phyloP scores from a whole-genome alignment of 1,284 basidiomycete species.

The Ceratobasidium sp. region DNA sequence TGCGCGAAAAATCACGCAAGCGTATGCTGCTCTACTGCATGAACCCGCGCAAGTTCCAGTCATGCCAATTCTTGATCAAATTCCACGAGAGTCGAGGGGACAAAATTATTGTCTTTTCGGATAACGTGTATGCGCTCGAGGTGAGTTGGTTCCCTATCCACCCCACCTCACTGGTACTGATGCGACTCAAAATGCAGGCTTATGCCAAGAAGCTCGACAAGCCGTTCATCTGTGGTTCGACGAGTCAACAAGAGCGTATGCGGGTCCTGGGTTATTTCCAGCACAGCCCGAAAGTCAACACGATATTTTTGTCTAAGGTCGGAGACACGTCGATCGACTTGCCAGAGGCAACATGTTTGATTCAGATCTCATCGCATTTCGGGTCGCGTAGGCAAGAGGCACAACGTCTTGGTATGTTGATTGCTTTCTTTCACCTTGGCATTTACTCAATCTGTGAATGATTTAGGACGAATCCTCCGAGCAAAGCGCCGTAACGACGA shows the following conservation, averaged over 20 bases:
- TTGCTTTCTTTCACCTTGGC: constrained; percentile 47
- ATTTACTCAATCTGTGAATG: constrained; percentile 13
- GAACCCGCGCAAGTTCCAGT: constrained; percentile 99
- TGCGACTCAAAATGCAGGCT: no score
- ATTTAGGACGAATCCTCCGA: constrained; percentile 92
- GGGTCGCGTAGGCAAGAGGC: constrained; percentile 98
- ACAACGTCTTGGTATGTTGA: constrained; percentile 88
- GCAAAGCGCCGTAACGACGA: constrained; percentile 99
- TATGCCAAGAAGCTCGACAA: constrained; percentile 96
- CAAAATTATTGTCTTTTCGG: constrained; percentile 99
- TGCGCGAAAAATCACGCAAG: constrained; percentile 91
- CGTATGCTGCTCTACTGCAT: constrained; percentile 98
- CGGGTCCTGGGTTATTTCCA: constrained; percentile 95
- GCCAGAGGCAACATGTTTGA: constrained; percentile 98
- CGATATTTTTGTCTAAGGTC: constrained; percentile 99
- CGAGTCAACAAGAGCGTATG: constrained; percentile 96
- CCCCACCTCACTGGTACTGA: not conserved
- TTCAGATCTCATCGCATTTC: constrained; percentile 99
- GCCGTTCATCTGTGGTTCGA: constrained; percentile 96
- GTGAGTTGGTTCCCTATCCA: constrained; percentile 59
- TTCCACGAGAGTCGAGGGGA: constrained; percentile 98
- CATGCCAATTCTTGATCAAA: constrained; percentile 98
- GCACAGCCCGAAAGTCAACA: constrained; percentile 95
- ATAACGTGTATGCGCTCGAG: constrained; percentile 97
- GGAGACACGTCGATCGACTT: constrained; percentile 99